Percentiles rank a stretch among this genome's conserved stretches.
Conservation (phyloP, 2,329 filamentous ascomycete species). For the Apiospora aurea region DNA sequence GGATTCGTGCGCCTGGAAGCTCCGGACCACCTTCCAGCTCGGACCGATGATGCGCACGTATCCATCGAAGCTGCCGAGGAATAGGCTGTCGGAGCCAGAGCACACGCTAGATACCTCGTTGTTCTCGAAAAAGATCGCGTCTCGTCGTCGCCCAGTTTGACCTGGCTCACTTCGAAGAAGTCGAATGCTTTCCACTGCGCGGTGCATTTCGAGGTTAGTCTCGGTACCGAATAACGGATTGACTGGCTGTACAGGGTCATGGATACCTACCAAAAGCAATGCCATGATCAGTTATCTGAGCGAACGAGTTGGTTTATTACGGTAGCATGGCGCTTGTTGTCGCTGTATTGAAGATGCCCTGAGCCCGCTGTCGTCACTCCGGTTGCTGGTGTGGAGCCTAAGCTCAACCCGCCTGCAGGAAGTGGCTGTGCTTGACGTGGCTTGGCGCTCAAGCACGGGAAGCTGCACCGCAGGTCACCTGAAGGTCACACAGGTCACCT, state of each 20-base stretch:
- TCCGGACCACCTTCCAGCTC: conserved; percentile 84
- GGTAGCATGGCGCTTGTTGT: conserved; percentile 28
- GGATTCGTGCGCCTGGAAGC: conserved; percentile 84
- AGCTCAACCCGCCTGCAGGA: conserved; percentile 14
- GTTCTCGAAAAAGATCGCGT: conserved; percentile 80
- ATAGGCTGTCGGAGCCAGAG: conserved; percentile 87
- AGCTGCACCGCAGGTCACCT: not conserved
- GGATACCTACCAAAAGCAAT: conserved; percentile 42
- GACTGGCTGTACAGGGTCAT: not conserved
- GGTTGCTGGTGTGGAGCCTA: conserved; percentile 21
- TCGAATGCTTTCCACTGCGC: conserved; percentile 96
- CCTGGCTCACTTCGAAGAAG: conserved; percentile 95
- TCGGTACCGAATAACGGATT: not conserved
- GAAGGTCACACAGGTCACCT: not conserved
- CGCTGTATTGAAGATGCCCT: conserved; percentile 5
- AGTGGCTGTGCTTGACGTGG: conserved; percentile 10
- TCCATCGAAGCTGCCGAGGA: conserved; percentile 86
- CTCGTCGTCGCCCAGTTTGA: conserved; percentile 81
- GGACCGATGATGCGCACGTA: conserved; percentile 86
- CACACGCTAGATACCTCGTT: conserved; percentile 83
- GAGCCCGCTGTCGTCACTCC: conserved; percentile 22
- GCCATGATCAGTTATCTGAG: conserved; percentile 39
- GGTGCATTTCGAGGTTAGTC: not conserved
- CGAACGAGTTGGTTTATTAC: conserved; percentile 33
- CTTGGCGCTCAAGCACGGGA: not conserved